Percentiles rank a stretch among this genome's conserved stretches.
These are phyloP conservation scores for Globisporangium solare DNA, from an alignment of 352 stramenopile species.

Conservation along the genomic window DNA sequence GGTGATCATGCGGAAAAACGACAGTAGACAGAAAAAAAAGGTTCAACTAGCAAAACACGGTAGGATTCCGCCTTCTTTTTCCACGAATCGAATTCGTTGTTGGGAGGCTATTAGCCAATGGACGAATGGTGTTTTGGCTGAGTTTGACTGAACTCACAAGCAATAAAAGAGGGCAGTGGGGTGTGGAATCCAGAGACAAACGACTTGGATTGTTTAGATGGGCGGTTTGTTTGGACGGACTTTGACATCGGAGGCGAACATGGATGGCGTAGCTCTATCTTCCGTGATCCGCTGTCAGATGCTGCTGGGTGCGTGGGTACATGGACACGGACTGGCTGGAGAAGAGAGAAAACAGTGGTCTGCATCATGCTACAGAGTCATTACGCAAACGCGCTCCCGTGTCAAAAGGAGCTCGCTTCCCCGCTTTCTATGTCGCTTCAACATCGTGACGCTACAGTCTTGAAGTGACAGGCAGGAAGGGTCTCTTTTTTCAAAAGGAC, in stretches of 20 bases:
- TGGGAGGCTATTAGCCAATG: background rate
- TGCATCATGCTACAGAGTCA: too few species aligned
- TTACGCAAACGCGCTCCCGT: too few species aligned
- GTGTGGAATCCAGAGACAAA: background rate
- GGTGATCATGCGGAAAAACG: background rate
- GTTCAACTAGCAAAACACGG: constrained; percentile 1
- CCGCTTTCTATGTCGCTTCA: too few species aligned
- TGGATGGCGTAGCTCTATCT: background rate
- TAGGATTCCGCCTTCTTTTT: background rate
- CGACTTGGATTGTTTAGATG: background rate
- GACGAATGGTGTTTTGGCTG: background rate
- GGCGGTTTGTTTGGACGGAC: background rate
- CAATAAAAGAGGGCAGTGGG: background rate
- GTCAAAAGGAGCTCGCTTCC: too few species aligned
- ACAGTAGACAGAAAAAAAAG: background rate
- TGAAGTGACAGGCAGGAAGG: too few species aligned
- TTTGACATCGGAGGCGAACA: background rate
- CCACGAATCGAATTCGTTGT: background rate
- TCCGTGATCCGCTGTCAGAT: background rate
- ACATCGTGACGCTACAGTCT: too few species aligned
- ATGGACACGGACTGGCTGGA: too few species aligned
- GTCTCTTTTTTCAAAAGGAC: too few species aligned
- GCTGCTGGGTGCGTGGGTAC: background rate
- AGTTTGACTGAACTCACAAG: background rate
- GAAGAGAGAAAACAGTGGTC: too few species aligned